These are phyloP conservation scores for Colletotrichum endophyticum DNA, from an alignment of 2,329 filamentous ascomycete species.

Conservation along the genomic window DNA sequence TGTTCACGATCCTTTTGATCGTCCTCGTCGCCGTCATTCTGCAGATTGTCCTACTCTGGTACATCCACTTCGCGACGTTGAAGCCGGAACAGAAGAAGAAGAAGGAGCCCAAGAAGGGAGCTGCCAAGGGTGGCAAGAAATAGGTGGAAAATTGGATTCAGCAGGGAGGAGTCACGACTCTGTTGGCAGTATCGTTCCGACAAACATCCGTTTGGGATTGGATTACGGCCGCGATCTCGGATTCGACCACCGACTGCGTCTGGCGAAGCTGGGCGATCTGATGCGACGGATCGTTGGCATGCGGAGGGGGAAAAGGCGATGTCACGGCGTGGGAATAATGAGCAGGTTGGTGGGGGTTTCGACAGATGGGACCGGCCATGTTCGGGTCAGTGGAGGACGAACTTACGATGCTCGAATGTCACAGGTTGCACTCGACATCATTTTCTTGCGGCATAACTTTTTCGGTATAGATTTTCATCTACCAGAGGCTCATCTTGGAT, in stretches of 20 bases:
- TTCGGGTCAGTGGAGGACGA: background rate
- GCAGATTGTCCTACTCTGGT: slow-evolving; percentile 56
- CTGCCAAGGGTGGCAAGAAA: slow-evolving; percentile 31
- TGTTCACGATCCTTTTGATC: slow-evolving; percentile 62
- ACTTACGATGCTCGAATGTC: slow-evolving; percentile 2
- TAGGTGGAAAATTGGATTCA: background rate
- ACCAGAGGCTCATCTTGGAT: background rate
- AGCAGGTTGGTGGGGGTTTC: background rate
- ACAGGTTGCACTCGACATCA: slow-evolving; percentile 11
- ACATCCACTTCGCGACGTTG: slow-evolving; percentile 63
- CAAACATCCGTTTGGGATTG: background rate
- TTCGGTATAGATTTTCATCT: background rate
- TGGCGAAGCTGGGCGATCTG: background rate
- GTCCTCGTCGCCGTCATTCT: slow-evolving; percentile 55
- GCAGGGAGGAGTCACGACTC: background rate
- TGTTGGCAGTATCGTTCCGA: background rate
- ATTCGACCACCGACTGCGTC: background rate
- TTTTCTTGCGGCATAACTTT: slow-evolving; percentile 8
- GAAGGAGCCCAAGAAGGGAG: slow-evolving; percentile 48
- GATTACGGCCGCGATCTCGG: background rate
- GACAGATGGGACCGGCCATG: background rate
- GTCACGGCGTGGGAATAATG: background rate
- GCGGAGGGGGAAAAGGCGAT: background rate
- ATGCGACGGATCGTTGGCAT: background rate
- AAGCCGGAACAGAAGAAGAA: slow-evolving; percentile 66